These are phyloP conservation scores for Cryptococcus deneoformans DNA, from an alignment of 1,284 basidiomycete genomes.

Conservation along the genomic window DNA sequence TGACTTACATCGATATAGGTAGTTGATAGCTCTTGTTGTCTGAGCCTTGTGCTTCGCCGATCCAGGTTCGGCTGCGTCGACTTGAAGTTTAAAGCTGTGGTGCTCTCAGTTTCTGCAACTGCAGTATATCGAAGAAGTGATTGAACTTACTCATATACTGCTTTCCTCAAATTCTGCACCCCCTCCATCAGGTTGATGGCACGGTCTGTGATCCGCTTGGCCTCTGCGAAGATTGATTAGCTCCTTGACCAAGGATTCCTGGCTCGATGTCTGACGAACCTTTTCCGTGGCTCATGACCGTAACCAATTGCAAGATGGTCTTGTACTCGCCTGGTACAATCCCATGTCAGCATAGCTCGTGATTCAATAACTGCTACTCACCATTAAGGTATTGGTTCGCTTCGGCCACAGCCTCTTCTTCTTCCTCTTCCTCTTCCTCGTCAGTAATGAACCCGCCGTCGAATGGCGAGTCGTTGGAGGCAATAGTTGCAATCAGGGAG, in stretches of 20 bases:
- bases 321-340: constrained; percentile 81
- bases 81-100: constrained; percentile 84
- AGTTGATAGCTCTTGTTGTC: constrained; percentile 74
- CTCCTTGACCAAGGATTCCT: constrained; percentile 54
- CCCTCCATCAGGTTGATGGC: constrained; percentile 86
- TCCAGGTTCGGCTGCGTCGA: constrained; percentile 74
- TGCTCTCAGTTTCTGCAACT: neutral
- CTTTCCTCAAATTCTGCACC: constrained; percentile 88
- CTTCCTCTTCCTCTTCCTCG: constrained; percentile 32
- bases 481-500: constrained; percentile 77
- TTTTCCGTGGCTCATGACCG: constrained; percentile 44
- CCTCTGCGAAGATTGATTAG: constrained; percentile 57
- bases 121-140: neutral
- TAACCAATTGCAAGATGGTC: constrained; percentile 79
- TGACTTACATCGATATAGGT: constrained; percentile 59
- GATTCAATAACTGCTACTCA: constrained; percentile 35
- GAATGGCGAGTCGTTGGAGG: constrained; percentile 43
- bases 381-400: constrained; percentile 84
- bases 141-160: constrained; percentile 77
- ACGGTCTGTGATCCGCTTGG: constrained; percentile 87
- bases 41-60: constrained; percentile 72
- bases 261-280: constrained; percentile 19
- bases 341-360: neutral
- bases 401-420: constrained; percentile 70
- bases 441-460: constrained; percentile 29